Base-by-base conservation (phyloP, 2,329 filamentous ascomycete genomes). In the Colletotrichum orbiculare region DNA sequence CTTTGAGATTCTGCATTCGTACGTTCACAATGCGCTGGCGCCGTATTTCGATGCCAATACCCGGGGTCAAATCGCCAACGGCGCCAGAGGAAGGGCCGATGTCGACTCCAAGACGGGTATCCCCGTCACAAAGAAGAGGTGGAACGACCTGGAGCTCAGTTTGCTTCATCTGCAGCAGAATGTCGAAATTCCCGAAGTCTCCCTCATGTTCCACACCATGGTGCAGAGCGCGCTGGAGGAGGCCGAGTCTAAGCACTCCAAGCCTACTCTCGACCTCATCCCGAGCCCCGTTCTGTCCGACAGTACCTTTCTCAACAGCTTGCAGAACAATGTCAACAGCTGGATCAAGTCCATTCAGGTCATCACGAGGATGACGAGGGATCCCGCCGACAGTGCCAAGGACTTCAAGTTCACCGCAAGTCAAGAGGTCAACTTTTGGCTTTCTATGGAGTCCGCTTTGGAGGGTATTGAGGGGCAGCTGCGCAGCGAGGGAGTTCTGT, bases 331-430 rank as follows among this genome's bases (percentile, higher is more conserved):
- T 53, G 96, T 98, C 66, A 99, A 98, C 77, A 90, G 91, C 68
- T 99, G 96, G 96, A 99, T 99, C 81, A 97, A 97, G 81, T 97
- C 95, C 10, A 99, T 99, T 69, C 95, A 97, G 76, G 91, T 91
- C 52, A 96, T 97, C 71, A 99, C 96, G 43, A 96, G 96, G 79
- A 91, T 97, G 83, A 93, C 93, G 45, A 89, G 94, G 73, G 96
- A 99, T 72, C 89, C 93, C 1, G 82, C 83, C 5, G 90, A 76
- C 84, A 86, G 69, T 85, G 78, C 76, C 59, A 80, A 81, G 67
- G 80, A 82, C 61, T 81, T 82, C 64, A 82, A 79, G 70, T 72
- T 73, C 38, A 97, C 94, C 25, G 96, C 96, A 38, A 95, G 93
- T 61, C 96, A 98, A 77, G 96, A 99, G 78, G 97, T 99, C 77